These are phyloP conservation scores for Hygrophila difformis DNA, from an alignment of 257 asterid genomes.

Conservation along the genomic window DNA sequence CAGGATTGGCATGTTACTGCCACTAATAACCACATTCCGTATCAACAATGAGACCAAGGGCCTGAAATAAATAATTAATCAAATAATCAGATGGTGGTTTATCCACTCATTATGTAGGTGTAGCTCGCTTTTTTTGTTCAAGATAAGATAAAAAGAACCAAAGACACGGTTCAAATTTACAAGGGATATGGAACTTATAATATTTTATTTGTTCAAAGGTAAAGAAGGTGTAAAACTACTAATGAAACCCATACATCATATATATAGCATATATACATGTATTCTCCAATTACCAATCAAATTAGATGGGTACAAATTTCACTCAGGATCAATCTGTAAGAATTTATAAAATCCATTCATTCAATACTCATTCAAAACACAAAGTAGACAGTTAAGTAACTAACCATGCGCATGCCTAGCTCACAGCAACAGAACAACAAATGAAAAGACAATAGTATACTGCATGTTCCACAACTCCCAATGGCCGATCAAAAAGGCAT, in stretches of 20 bases:
- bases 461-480: background rate
- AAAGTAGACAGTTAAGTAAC: too few relatives aligned
- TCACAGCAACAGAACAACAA: background rate
- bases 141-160: constrained; percentile 15
- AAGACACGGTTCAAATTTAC: background rate
- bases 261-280: background rate
- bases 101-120: too few relatives aligned
- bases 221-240: background rate
- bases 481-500: background rate
- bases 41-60: constrained; percentile 5
- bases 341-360: too few relatives aligned
- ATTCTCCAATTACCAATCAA: background rate
- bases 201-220: background rate
- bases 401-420: background rate
- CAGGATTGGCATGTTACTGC: constrained; percentile 19
- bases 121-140: background rate
- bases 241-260: too few relatives aligned
- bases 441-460: background rate
- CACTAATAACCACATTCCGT: constrained; percentile 10
- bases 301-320: too few relatives aligned
- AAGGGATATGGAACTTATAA: constrained; percentile 1
- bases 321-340: too few relatives aligned
- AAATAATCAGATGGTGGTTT: constrained; percentile 16
- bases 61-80: background rate
- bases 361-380: too few relatives aligned